Conservation (phyloP, 2,329 filamentous ascomycete species). For the Triangularia verruculosa region DNA sequence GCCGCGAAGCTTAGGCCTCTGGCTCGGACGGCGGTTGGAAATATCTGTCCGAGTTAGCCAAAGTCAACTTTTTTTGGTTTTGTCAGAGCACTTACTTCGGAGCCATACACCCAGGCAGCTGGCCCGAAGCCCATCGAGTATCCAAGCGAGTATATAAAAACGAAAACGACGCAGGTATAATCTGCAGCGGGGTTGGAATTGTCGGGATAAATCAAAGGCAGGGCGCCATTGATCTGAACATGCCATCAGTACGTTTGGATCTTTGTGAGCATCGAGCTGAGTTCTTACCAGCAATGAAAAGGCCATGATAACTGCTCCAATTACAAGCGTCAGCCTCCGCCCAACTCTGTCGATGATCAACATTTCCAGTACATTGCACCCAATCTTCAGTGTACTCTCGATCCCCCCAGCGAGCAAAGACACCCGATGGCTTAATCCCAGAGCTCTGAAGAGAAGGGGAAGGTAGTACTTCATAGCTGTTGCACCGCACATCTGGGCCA, state of each 20-base stretch:
- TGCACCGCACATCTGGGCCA: constrained; percentile 59
- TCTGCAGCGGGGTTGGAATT: constrained; percentile 49
- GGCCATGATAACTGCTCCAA: constrained; percentile 52
- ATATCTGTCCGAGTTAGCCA: constrained; percentile 41
- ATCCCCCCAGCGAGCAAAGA: constrained; percentile 53
- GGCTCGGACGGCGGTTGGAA: constrained; percentile 55
- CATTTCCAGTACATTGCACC: constrained; percentile 55
- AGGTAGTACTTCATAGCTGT: constrained; percentile 61
- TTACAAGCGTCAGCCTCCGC: constrained; percentile 46
- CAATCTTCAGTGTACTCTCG: constrained; percentile 57
- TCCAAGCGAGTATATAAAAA: constrained; percentile 57
- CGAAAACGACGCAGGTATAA: constrained; percentile 51
- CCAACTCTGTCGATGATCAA: constrained; percentile 54
- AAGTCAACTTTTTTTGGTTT: background rate
- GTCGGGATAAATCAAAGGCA: constrained; percentile 50
- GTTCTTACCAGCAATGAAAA: constrained; percentile 49
- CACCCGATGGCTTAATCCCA: constrained; percentile 47
- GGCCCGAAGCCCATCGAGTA: constrained; percentile 58
- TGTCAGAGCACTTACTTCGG: constrained; percentile 42
- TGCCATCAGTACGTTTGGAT: background rate
- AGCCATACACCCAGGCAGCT: constrained; percentile 57
- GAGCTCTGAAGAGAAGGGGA: constrained; percentile 48
- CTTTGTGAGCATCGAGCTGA: background rate
- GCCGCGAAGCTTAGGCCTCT: constrained; percentile 55
- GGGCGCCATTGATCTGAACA: constrained; percentile 49